Conservation (phyloP, 768 basidiomycete species). For the Boletus huronensis region DNA sequence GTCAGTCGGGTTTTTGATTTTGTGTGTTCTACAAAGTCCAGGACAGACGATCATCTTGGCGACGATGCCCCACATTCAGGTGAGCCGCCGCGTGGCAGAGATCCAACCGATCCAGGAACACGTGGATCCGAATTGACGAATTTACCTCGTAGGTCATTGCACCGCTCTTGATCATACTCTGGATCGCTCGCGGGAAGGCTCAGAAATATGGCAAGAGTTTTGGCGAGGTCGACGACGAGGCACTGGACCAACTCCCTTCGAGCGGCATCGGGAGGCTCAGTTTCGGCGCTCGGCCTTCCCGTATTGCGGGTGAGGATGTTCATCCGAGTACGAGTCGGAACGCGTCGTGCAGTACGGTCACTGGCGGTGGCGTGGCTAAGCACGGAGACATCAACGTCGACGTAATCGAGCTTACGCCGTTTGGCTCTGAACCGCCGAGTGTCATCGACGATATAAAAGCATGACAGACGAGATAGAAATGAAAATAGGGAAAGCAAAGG, state of each 20-base stretch:
- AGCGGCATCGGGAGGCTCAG: background rate
- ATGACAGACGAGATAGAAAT: background rate
- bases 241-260: background rate
- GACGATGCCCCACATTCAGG: constrained; percentile 25
- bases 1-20: constrained; percentile 23
- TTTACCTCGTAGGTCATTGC: constrained; percentile 18
- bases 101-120: background rate
- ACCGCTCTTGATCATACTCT: constrained; percentile 25
- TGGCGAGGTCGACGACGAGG: background rate
- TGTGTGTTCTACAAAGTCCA: constrained; percentile 13
- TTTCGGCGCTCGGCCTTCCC: constrained; percentile 9
- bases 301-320: background rate
- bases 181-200: constrained; percentile 20
- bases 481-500: background rate
- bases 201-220: constrained; percentile 8
- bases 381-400: background rate
- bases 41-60: constrained; percentile 21
- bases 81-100: background rate
- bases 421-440: constrained; percentile 1
- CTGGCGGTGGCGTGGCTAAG: background rate
- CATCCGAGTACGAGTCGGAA: background rate
- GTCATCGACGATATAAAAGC: constrained; percentile 1
- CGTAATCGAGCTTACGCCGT: constrained; percentile 13
- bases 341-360: constrained; percentile 13
- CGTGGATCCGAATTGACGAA: background rate